phyloP scores from a whole-genome alignment of 163 green algal genomes.

The Dunaliella salina region DNA sequence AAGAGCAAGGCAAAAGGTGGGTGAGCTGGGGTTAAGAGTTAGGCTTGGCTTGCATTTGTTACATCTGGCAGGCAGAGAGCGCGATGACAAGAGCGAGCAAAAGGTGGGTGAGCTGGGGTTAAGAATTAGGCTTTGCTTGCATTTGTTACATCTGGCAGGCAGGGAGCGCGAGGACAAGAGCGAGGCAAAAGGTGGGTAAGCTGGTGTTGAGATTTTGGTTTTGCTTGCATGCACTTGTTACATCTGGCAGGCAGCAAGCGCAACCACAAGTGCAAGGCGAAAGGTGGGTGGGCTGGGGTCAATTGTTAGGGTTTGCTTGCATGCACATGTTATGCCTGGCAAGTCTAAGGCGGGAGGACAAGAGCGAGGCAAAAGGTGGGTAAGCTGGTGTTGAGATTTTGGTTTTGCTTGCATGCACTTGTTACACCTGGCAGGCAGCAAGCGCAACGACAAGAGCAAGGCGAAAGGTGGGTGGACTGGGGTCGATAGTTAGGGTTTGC shows the following conservation, averaged over 20 bases:
- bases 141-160: too few species aligned
- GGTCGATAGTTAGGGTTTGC: too few species aligned
- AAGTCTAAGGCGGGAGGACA: too few species aligned
- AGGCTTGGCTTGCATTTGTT: constrained; percentile 66
- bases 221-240: constrained; percentile 91
- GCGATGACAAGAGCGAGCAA: constrained; percentile 27
- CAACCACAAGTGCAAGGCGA: constrained; percentile 17
- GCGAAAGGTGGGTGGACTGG: constrained; percentile 5
- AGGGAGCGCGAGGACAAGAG: too few species aligned
- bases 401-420: constrained; percentile 93
- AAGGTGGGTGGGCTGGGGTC: neutral
- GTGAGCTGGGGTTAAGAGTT: neutral
- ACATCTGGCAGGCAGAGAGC: constrained; percentile 83
- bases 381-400: too few species aligned
- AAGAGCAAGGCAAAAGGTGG: constrained; percentile 23
- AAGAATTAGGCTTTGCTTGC: too few species aligned
- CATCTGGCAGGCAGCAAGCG: constrained; percentile 85
- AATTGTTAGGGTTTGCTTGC: too few species aligned
- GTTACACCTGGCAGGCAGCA: constrained; percentile 84
- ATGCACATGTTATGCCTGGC: too few species aligned
- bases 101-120: constrained; percentile 1
- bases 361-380: too few species aligned
- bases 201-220: too few species aligned
- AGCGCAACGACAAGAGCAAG: constrained; percentile 44
- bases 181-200: too few species aligned